Evolutionary conservation across 1,284 basidiomycete species (phyloP).

Genomic region (Polyporus tsugae): DNA sequence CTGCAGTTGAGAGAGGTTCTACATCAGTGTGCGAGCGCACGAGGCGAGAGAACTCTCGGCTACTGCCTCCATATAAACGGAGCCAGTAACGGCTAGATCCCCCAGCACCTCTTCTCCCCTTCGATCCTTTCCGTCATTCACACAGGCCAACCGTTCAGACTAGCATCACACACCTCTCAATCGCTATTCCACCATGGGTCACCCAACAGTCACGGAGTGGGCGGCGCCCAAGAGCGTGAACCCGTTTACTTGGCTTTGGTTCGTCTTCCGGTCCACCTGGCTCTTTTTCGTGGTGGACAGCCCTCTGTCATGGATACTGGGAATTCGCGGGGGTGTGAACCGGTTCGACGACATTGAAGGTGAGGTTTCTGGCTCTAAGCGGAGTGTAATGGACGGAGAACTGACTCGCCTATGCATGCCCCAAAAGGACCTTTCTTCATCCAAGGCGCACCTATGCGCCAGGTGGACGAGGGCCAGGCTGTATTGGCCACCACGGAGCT

Average conservation of each 20-base stretch:
- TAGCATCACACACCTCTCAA: not conserved
- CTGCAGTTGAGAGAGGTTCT: not conserved
- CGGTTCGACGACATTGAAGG: conserved; percentile 16
- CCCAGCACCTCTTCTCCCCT: not conserved
- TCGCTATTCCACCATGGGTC: not conserved
- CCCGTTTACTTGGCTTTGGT: conserved; percentile 8
- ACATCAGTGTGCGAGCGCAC: not conserved
- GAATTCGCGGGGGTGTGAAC: not conserved
- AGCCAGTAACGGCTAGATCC: not conserved
- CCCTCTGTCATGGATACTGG: conserved; percentile 11
- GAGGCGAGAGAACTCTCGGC: not conserved
- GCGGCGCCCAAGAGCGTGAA: conserved; percentile 7
- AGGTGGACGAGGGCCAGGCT: conserved; percentile 39
- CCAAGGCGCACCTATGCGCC: conserved; percentile 34
- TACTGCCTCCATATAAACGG: not conserved
- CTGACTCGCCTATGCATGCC: not conserved
- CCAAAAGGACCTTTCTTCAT: conserved; percentile 41
- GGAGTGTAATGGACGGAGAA: not conserved
- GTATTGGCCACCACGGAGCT: conserved; percentile 35
- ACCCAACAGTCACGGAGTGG: conserved; percentile 8
- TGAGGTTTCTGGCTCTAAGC: not conserved
- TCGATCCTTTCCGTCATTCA: not conserved
- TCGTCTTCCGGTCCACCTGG: conserved; percentile 13
- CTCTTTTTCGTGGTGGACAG: conserved; percentile 16
- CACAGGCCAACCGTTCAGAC: not conserved